Evolutionary conservation across 805 yeast genomes (phyloP).

Genomic region (Torulaspora maleeae): DNA sequence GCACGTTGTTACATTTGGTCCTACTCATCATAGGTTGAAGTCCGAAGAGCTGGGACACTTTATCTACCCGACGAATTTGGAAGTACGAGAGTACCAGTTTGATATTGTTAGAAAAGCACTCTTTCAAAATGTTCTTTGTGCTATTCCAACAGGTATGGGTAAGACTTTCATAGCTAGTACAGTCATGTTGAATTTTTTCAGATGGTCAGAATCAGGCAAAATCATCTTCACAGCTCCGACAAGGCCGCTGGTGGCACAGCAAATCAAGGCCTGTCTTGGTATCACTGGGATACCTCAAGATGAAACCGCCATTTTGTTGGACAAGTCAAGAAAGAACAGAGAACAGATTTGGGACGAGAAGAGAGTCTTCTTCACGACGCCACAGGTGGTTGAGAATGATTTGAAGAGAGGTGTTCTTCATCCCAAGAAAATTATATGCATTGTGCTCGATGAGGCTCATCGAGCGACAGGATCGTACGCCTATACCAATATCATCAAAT

Average conservation of each 20-base stretch:
- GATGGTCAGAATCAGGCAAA: conserved; percentile 80
- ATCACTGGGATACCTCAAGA: conserved; percentile 76
- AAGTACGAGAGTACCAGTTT: conserved; percentile 82
- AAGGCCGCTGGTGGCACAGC: conserved; percentile 92
- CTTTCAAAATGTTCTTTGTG: conserved; percentile 71
- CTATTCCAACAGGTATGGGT: conserved; percentile 96
- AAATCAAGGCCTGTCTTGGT: conserved; percentile 85
- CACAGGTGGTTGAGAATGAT: conserved; percentile 94
- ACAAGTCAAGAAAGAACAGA: conserved; percentile 53
- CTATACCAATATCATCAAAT: conserved; percentile 75
- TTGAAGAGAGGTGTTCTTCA: conserved; percentile 66
- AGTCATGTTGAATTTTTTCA: conserved; percentile 80
- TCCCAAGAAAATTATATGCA: conserved; percentile 66
- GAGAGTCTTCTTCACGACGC: conserved; percentile 87
- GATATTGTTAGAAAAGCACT: conserved; percentile 72
- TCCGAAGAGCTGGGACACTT: conserved; percentile 42
- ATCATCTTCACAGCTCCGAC: conserved; percentile 97
- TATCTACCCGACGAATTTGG: conserved; percentile 81
- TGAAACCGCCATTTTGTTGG: conserved; percentile 75
- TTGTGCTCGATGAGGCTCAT: conserved; percentile 95
- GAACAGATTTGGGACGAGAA: conserved; percentile 71
- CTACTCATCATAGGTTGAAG: conserved; percentile 51
- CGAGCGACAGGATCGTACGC: conserved; percentile 88
- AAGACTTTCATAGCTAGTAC: conserved; percentile 95
- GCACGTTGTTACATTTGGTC: conserved; percentile 35